Percentiles rank a stretch among this genome's conserved stretches.
Evolutionary conservation across 768 basidiomycete species (phyloP).

Genomic region (Naganishia kalamii): DNA sequence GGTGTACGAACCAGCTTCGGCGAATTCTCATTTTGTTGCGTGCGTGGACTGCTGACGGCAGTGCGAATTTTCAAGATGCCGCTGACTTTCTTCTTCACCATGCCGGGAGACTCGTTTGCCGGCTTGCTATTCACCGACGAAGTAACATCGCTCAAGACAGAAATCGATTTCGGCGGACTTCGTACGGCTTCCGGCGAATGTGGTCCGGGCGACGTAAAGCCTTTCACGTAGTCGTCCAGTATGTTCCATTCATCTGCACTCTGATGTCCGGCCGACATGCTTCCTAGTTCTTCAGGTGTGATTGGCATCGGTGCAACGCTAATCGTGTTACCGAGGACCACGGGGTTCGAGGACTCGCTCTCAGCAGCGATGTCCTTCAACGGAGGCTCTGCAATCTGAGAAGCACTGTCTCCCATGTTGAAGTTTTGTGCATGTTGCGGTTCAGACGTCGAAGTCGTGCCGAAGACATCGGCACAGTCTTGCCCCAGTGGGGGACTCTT

Average conservation of each 20-base stretch:
- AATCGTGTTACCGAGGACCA: not conserved
- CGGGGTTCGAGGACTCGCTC: not conserved
- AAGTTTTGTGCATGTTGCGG: too few species aligned
- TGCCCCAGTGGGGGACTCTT: not conserved
- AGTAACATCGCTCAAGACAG: not conserved
- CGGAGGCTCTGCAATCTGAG: too few species aligned
- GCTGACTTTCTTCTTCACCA: not conserved
- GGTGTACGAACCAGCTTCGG: not conserved
- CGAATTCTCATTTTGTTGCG: not conserved
- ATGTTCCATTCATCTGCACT: constrained; percentile 2
- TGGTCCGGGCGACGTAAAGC: not conserved
- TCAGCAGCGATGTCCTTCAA: too few species aligned
- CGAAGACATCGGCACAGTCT: not conserved
- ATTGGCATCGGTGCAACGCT: not conserved
- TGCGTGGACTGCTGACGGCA: not conserved
- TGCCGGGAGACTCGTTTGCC: too few species aligned
- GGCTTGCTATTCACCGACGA: not conserved
- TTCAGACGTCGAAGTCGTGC: too few species aligned
- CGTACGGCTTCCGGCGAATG: not conserved
- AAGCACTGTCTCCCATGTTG: too few species aligned
- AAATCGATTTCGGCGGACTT: not conserved
- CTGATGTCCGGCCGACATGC: not conserved
- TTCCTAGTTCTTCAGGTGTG: not conserved
- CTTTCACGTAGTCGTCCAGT: not conserved
- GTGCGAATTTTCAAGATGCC: constrained; percentile 2